Conservation (phyloP, 2,329 filamentous ascomycete species). For the Arthrobotrys sinensis region DNA sequence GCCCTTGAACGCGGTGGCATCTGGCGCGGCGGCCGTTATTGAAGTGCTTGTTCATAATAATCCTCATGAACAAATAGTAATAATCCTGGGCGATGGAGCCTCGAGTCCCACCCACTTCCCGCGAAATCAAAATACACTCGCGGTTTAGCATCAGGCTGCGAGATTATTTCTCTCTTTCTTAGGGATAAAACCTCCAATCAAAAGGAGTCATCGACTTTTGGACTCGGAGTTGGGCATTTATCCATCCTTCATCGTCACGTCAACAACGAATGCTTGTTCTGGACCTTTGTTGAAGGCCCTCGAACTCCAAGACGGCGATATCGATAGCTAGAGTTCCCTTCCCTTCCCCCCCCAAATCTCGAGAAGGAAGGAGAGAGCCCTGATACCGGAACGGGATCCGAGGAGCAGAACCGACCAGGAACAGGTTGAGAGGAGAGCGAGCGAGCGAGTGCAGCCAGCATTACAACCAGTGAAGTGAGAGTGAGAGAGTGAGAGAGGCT, state of each 20-base stretch:
- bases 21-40: conserved; percentile 34
- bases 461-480: conserved; percentile 4
- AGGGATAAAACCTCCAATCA: conserved; percentile 40
- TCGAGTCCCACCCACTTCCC: conserved; percentile 26
- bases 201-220: conserved; percentile 49
- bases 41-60: conserved; percentile 31
- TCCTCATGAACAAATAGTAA: conserved; percentile 36
- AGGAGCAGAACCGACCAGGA: conserved; percentile 20
- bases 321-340: conserved; percentile 30
- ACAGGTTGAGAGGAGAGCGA: conserved; percentile 22
- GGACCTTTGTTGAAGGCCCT: not conserved
- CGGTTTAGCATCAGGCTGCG: conserved; percentile 15
- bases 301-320: conserved; percentile 9
- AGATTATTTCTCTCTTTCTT: conserved; percentile 21
- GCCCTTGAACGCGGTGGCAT: conserved; percentile 29
- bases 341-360: not conserved
- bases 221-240: conserved; percentile 17
- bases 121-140: conserved; percentile 21
- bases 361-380: conserved; percentile 14
- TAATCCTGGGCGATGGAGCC: conserved; percentile 22
- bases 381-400: conserved; percentile 33
- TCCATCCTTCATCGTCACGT: conserved; percentile 19
- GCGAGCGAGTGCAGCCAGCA: conserved; percentile 6
- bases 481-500: conserved; percentile 23
- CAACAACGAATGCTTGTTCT: not conserved